Evolutionary conservation across 495 filamentous ascomycete genomes (phyloP), one percentile per base, ranked within the genome.

Genomic region (Podospora pseudopauciseta): DNA sequence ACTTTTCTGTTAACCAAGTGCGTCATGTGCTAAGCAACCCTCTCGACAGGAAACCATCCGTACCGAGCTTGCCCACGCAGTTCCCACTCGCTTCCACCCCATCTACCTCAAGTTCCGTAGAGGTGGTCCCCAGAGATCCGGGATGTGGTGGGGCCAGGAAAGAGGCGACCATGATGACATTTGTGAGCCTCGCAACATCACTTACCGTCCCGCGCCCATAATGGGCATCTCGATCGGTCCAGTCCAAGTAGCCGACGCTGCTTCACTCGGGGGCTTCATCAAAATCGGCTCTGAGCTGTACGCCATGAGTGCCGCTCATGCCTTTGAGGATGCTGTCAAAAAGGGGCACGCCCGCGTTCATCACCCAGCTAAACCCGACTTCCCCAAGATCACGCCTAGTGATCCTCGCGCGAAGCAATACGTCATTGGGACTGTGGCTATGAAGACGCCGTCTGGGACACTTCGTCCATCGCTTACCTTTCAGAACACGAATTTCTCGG

Each of bases 151-250:
- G 69, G 65, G 65, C 4, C 16, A 13, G 23, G n/a, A 61, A 26
- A n/a, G 54, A 18, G 65, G 60, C 3, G 60, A 39, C 15, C 18
- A 27, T 30, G 64, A 68, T 26, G 6, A 15, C 20, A 66, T 71
- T 4, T 71, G 69, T 61, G 57, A 49, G 23, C 66, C 69, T 2
- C 34, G 58, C 13, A 68, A 71, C 59, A 28, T 64, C 49, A 60
- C 58, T 23, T 71, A 56, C 59, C 30, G 53, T 0, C 19, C 11
- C 4, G n/a, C 13, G 2, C 69, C 69, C n/a, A 23, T 58, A 5
- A 63, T 68, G 5, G 69, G 69, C 26, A 66, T 68, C 39, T 68
- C 69, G 19, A 68, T 68, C 26, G 69, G 69, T 6, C 69, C 69
- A 5, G 15, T 30, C 15, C 3, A 13, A 15, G 16, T 59, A 2